phyloP scores from a whole-genome alignment of 2,329 filamentous ascomycete species.

The Fusarium sp. region DNA sequence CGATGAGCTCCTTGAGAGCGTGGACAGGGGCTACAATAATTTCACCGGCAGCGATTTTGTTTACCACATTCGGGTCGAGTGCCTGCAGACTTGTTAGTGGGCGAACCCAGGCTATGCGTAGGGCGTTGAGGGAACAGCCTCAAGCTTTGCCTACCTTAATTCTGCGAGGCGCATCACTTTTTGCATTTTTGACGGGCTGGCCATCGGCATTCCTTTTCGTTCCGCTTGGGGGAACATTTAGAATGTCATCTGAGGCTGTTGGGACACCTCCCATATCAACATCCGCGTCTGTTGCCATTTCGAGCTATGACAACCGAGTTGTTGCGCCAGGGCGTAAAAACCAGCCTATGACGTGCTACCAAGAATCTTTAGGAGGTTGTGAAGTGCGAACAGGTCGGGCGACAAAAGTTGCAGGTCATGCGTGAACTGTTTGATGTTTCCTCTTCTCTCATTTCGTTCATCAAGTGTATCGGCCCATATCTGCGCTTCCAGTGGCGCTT shows the following conservation, averaged over 20 bases:
- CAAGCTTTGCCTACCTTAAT: conserved; percentile 59
- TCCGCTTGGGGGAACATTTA: conserved; percentile 47
- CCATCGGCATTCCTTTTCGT: conserved; percentile 64
- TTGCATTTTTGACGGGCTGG: conserved; percentile 52
- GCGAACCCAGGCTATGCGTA: not conserved
- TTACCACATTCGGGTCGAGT: conserved; percentile 91
- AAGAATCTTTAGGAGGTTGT: not conserved
- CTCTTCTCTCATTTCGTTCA: conserved; percentile 34
- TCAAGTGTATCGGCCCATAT: conserved; percentile 23
- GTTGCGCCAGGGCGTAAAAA: conserved; percentile 1
- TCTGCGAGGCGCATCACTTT: conserved; percentile 55
- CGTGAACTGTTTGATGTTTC: conserved; percentile 10
- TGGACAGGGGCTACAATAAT: conserved; percentile 98
- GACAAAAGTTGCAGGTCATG: conserved; percentile 18
- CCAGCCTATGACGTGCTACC: not conserved
- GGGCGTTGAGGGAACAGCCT: conserved; percentile 7
- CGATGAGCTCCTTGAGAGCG: conserved; percentile 94
- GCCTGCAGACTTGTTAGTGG: conserved; percentile 65
- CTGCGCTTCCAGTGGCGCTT: conserved; percentile 3
- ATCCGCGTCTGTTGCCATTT: conserved; percentile 59
- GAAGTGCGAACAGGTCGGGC: not conserved
- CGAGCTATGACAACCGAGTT: not conserved
- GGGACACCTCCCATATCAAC: conserved; percentile 30
- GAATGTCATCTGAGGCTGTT: conserved; percentile 6
- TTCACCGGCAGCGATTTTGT: conserved; percentile 98